A percentile compares a stretch with the other conserved stretches of the same genome.
Evolutionary conservation across 169 alveolate species (phyloP).

Genomic region (Eimeria tenella): DNA sequence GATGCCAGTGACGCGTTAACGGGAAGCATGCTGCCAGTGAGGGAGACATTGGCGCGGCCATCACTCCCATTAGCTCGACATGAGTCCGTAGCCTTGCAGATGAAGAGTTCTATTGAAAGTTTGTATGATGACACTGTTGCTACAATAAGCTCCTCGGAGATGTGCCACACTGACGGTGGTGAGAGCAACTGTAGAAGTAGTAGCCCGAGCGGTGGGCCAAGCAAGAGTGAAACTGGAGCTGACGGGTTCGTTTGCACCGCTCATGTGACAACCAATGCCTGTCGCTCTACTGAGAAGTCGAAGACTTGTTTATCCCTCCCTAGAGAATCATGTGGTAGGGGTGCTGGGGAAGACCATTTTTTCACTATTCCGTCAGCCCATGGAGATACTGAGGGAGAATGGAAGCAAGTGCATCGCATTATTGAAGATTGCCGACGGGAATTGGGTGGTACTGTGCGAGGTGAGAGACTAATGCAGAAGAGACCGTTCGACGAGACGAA

Average conservation of each 20-base stretch:
- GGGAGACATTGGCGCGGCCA: constrained; percentile 29
- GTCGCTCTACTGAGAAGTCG: not conserved
- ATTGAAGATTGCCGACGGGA: constrained; percentile 15
- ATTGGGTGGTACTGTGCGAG: not conserved
- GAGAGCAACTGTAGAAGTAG: not conserved
- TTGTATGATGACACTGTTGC: constrained; percentile 49
- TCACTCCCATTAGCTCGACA: constrained; percentile 4
- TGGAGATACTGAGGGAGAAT: not conserved
- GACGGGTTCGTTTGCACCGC: not conserved
- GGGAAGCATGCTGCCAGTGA: not conserved
- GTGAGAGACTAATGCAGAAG: not conserved
- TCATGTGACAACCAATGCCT: not conserved
- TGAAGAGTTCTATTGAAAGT: constrained; percentile 36
- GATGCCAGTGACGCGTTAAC: not conserved
- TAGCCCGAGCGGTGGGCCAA: not conserved
- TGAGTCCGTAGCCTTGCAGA: constrained; percentile 15
- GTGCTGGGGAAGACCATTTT: not conserved
- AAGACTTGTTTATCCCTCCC: no score
- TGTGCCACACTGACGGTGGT: not conserved
- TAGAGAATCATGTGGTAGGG: not conserved
- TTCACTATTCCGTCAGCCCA: not conserved
- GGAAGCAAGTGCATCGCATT: not conserved
- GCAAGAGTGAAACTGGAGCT: not conserved
- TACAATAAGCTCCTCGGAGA: constrained; percentile 1
- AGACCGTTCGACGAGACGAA: not conserved